phyloP scores from a whole-genome alignment of 1,284 basidiomycete species.

The Microbotryum saponariae region DNA sequence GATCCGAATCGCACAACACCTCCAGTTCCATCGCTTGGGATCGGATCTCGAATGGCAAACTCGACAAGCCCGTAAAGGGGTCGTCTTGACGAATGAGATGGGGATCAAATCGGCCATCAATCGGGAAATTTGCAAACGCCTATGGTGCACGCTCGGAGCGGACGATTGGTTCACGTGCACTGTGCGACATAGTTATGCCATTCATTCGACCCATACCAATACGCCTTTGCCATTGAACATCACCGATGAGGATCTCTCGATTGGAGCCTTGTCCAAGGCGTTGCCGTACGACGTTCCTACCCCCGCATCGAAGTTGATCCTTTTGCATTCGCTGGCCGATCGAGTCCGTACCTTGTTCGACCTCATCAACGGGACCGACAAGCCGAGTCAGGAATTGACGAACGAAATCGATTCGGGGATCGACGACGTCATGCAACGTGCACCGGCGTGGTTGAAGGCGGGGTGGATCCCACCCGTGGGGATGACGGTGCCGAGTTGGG shows the following conservation, averaged over 20 bases:
- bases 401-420: slow-evolving; percentile 23
- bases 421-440: slow-evolving; percentile 11
- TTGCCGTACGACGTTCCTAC: slow-evolving; percentile 21
- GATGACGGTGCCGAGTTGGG: background rate
- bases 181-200: slow-evolving; percentile 16
- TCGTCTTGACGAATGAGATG: slow-evolving; percentile 17
- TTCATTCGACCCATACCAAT: slow-evolving; percentile 20
- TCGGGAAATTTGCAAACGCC: slow-evolving; percentile 25
- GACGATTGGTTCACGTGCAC: slow-evolving; percentile 26
- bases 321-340: slow-evolving; percentile 9
- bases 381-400: slow-evolving; percentile 9
- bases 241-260: slow-evolving; percentile 19
- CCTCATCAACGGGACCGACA: slow-evolving; percentile 8
- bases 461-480: slow-evolving; percentile 1
- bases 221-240: slow-evolving; percentile 27
- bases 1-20: slow-evolving; percentile 24
- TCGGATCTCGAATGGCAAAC: slow-evolving; percentile 25
- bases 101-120: slow-evolving; percentile 25
- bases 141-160: slow-evolving; percentile 23
- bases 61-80: slow-evolving; percentile 14
- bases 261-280: slow-evolving; percentile 7
- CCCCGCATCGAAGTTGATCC: slow-evolving; percentile 18
- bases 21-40: slow-evolving; percentile 26
- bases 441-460: slow-evolving; percentile 14
- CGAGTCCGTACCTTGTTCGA: slow-evolving; percentile 25